Evolutionary conservation across 2,329 filamentous ascomycete species (phyloP), one percentile per base, ranked within the genome.

Genomic region (Boeremia lycopersici): DNA sequence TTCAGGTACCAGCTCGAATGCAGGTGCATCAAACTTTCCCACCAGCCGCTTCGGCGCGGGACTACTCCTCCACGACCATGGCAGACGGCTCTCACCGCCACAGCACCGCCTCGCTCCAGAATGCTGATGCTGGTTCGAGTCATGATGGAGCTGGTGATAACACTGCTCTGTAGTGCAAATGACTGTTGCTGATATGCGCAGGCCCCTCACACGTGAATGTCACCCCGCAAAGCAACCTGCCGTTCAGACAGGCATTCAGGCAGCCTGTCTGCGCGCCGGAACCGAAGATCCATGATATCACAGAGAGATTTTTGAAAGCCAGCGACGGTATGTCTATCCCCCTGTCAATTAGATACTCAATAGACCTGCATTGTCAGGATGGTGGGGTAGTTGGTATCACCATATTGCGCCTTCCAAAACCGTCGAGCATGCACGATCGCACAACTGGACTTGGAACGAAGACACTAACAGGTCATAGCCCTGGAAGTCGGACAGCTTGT

Each of bases 401-500:
- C 46, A 55, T 43, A 47, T 26, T 48, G 19, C 23, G 39, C 39
- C 25, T 49, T 45, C 29, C 44, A 6, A 25, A 28, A 30, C 10
- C 13, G 25, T 39, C 36, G 34, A 35, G 19, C 43, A 44, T 36
- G 13, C 36, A 30, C 38, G 13, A 40, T 29, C 12, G 41, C 39
- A 25, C 35, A 31, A 48, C 40, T 23, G 26, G 17, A 13, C 12
- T 12, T 13, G 5, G 19, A 40, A 45, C 19, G 36, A 44, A 34
- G 23, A 29, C 13, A 52, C 66, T 71, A 17, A 72, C 23, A 45
- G 33, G 13, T 28, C 35, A 17, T 58, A 96, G 92, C 86, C 58
- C 79, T 98, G 53, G 77, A 84, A 41, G 86, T 89, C 7, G 95
- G 95, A 29, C 87, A 96, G 64, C 83, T 99, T 3, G 83, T 98